phyloP scores from a whole-genome alignment of 306 rosid genomes.

The Lathyrus aphaca region DNA sequence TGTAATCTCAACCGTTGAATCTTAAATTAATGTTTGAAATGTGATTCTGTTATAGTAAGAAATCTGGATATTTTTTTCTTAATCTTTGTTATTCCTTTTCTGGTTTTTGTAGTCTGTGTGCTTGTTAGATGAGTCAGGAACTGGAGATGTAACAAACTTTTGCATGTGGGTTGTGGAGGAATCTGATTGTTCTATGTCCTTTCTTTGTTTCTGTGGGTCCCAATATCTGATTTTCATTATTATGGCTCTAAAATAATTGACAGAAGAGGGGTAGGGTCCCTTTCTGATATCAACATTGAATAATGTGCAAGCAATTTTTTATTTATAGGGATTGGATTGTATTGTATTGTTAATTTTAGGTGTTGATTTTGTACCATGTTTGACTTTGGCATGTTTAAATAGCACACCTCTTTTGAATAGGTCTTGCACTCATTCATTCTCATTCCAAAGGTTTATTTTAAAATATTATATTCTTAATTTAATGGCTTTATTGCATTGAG shows the following conservation, averaged over 20 bases:
- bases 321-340: too few relatives aligned
- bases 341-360: too few relatives aligned
- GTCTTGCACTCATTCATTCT: too few relatives aligned
- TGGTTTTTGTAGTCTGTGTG: conserved; percentile 31
- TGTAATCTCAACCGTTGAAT: not conserved
- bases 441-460: too few relatives aligned
- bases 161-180: conserved; percentile 50
- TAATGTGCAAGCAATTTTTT: too few relatives aligned
- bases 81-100: not conserved
- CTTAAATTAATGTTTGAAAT: not conserved
- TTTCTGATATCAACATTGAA: too few relatives aligned
- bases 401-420: too few relatives aligned
- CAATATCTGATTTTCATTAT: conserved; percentile 34
- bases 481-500: too few relatives aligned
- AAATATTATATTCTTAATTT: too few relatives aligned
- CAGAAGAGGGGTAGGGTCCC: too few relatives aligned
- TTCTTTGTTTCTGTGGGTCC: conserved; percentile 39
- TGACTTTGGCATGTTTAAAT: too few relatives aligned
- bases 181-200: conserved; percentile 45
- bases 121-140: conserved; percentile 39
- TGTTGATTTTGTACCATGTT: too few relatives aligned
- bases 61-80: not conserved
- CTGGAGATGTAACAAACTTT: conserved; percentile 46
- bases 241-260: conserved; percentile 28
- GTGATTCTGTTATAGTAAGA: not conserved